Conservation (phyloP, 371 early-diverging fungal genomes). For the Mortierella sp. region DNA sequence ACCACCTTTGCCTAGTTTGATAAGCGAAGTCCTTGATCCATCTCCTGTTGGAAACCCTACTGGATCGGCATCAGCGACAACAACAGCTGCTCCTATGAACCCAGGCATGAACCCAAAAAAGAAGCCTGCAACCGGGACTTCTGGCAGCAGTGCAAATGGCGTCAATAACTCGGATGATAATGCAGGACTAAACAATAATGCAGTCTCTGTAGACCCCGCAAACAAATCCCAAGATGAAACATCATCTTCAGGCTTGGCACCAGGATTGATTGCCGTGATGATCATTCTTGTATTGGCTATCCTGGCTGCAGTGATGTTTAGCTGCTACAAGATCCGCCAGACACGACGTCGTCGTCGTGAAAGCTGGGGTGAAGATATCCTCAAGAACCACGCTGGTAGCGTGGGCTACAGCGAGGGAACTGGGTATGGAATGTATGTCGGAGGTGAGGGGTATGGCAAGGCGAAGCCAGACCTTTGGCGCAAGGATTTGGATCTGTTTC, state of each 20-base stretch:
- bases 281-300: constrained; percentile 21
- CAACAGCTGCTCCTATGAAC: neutral
- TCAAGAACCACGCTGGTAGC: constrained; percentile 37
- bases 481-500: constrained; percentile 49
- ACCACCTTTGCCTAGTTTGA: constrained; percentile 15
- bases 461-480: constrained; percentile 35
- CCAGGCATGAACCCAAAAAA: neutral
- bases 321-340: constrained; percentile 43
- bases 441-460: constrained; percentile 11
- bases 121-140: neutral
- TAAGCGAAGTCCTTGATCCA: constrained; percentile 14
- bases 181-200: neutral
- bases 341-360: constrained; percentile 31
- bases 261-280: constrained; percentile 36
- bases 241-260: constrained; percentile 12
- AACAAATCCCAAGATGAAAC: neutral
- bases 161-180: neutral
- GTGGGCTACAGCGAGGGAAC: constrained; percentile 41
- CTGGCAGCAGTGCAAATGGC: neutral
- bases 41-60: neutral
- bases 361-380: constrained; percentile 42
- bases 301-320: constrained; percentile 22
- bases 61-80: neutral
- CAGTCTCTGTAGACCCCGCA: neutral
- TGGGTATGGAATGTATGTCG: constrained; percentile 47